Base-by-base conservation (phyloP, 1,284 basidiomycete genomes). In the Rhodotorula sp. region DNA sequence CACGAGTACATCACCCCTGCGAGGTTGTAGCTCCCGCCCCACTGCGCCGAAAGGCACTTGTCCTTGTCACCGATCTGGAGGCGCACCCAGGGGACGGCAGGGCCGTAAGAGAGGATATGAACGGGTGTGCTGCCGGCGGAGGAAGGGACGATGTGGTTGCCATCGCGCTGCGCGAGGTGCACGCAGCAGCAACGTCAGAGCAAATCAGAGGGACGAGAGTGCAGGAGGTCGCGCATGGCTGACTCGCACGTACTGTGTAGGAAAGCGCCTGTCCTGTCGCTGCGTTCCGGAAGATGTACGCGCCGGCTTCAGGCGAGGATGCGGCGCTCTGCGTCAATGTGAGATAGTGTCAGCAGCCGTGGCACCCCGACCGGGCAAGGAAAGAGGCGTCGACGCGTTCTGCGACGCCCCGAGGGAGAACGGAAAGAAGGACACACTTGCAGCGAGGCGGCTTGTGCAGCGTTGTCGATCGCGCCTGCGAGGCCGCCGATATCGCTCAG, bases 1-100 rank as follows among this genome's bases (percentile, higher is more conserved):
- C 65, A 67, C 22, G 65, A 25, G 58, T 67, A 67, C 51, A 56
- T 56, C 10, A 67, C 65, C 22, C 50, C 65, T 9, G 65, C 65
- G 19, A 37, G 39, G 59, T 67, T 55, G 59, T 56, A 60, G 22
- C 29, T 36, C 0, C 53, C 65, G 22, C 65, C 65, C 65, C 65
- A 67, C 34, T 67, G 65, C 8, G 50, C 34, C 17, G 58, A 54
- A 25, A 67, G 22, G 65, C 65, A 67, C 59, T 61, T 61, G 60
- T 61, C 60, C 60, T 61, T 61, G 21, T 61, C 50, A 19, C 48
- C 48, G 17, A 61, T 53, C 48, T 61, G 60, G 9, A 67, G 51
- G 5, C 65, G 50, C 13, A 61, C 29, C 65, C 65, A 67, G 25
- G n/a, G 21, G 2, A 34, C 37, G 3, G 39, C 39, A 9, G 17